Evolutionary conservation across 495 filamentous ascomycete genomes (phyloP), one percentile per base, ranked within the genome.

Genomic region (Oidiodendron maius): DNA sequence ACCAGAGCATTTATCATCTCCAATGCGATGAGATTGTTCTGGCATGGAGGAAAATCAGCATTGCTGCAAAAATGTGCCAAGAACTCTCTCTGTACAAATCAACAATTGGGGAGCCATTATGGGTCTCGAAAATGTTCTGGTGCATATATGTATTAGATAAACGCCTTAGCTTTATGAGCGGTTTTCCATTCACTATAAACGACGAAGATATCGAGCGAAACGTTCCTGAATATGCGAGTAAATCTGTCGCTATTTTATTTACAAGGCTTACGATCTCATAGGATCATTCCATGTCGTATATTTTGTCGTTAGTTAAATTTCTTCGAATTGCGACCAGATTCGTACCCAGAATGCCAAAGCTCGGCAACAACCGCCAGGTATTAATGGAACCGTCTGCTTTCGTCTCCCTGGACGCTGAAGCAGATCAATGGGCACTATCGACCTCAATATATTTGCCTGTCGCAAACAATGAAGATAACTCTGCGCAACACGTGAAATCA

Each of bases 121-220:
- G 74, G 36, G 75, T 82, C 2, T 68, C 78, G 28, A 73, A 78
- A 32, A 76, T 82, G 0, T 93, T 93, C 56, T 93, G 87, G 87
- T 67, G 81, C 1, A 72, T 84, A 10, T 90, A 89, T 53, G 80
- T 83, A 26, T 65, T 93, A 45, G 87, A 93, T 59, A 69, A 84
- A 17, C 71, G 87, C 13, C 90, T 86, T 83, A 85, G 82, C 55
- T 81, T 91, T 21, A 81, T 82, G 12, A 84, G 81, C 0, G 86
- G 86, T 11, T 64, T 91, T 58, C 86, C 86, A 0, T 91, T 86
- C 63, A 79, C 81, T 12, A 74, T 87, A 34, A 82, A 87, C 44
- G 87, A 93, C 52, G 76, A 83, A 32, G 86, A 90, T 66, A 84
- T 93, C 40, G 87, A 93, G 50, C 80, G 83, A 0, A 76, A 75